These are phyloP conservation scores for Nothophytophthora sp. DNA, from an alignment of 352 stramenopile species.

Conservation along the genomic window DNA sequence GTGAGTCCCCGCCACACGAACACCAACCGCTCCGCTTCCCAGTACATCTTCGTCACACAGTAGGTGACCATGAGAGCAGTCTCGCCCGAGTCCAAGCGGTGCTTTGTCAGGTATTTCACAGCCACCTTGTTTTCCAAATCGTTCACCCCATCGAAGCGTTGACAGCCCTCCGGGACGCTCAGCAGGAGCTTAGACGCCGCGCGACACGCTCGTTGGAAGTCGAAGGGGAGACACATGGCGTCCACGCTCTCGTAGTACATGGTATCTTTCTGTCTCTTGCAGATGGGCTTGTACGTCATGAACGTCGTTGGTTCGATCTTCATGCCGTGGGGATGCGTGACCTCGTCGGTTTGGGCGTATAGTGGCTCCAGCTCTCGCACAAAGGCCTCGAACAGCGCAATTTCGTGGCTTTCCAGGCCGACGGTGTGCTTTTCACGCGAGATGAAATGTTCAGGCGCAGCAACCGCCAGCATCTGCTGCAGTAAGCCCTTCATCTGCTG, in stretches of 20 bases:
- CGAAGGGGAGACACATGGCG: slow-evolving; percentile 12
- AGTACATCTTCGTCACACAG: slow-evolving; percentile 29
- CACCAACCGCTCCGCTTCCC: slow-evolving; percentile 35
- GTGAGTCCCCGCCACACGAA: slow-evolving; percentile 48
- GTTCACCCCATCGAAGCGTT: slow-evolving; percentile 3
- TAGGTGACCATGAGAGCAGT: slow-evolving; percentile 12
- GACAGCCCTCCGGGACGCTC: slow-evolving; percentile 14
- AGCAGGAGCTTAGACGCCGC: slow-evolving; percentile 14
- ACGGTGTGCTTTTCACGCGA: neutral
- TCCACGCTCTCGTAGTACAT: neutral
- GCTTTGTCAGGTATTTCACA: slow-evolving; percentile 26
- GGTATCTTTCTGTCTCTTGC: neutral
- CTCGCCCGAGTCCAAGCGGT: slow-evolving; percentile 4
- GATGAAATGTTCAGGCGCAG: neutral
- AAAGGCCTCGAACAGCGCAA: slow-evolving; percentile 9
- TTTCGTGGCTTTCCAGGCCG: slow-evolving; percentile 1
- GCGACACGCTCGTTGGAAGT: slow-evolving; percentile 8
- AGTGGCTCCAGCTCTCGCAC: slow-evolving; percentile 9
- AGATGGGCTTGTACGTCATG: neutral
- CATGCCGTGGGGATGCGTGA: neutral
- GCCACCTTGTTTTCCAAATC: slow-evolving; percentile 26
- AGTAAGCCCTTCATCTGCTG: neutral
- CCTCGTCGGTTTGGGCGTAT: slow-evolving; percentile 8
- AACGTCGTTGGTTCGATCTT: neutral
- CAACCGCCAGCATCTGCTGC: neutral